A percentile compares a stretch with the other conserved stretches of the same genome.
Evolutionary conservation across 768 basidiomycete species (phyloP).

Genomic region (Psilocybe cyanescens): DNA sequence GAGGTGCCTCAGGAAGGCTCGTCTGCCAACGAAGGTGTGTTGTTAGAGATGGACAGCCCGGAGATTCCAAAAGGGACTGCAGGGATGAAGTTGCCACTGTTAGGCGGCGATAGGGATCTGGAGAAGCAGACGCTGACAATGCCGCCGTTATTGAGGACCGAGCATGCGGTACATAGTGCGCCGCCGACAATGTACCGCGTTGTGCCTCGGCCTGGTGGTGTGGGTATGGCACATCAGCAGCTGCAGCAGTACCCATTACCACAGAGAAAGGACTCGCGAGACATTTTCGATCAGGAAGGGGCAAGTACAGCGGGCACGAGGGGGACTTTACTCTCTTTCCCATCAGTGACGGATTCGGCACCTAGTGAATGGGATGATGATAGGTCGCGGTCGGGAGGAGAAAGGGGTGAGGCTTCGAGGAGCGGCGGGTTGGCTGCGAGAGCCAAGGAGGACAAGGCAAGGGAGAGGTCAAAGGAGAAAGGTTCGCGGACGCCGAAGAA

Average conservation of each 20-base stretch:
- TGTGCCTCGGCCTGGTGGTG: conserved; percentile 22
- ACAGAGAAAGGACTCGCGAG: conserved; percentile 37
- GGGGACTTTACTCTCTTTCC: conserved; percentile 49
- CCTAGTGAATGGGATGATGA: conserved; percentile 45
- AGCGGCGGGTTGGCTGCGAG: conserved; percentile 13
- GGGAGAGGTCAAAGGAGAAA: conserved; percentile 31
- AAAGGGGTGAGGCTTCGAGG: conserved; percentile 16
- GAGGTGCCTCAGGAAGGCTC: conserved; percentile 9
- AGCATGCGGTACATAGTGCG: conserved; percentile 46
- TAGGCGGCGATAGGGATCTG: neutral
- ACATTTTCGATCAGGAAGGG: conserved; percentile 35
- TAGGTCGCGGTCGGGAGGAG: conserved; percentile 22
- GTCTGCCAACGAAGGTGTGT: conserved; percentile 21
- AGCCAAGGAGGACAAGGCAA: conserved; percentile 43
- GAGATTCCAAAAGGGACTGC: conserved; percentile 14
- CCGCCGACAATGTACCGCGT: conserved; percentile 46
- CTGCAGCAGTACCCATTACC: conserved; percentile 12
- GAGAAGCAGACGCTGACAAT: conserved; percentile 33
- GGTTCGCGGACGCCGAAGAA: conserved; percentile 41
- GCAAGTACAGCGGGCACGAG: conserved; percentile 18
- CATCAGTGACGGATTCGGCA: conserved; percentile 55
- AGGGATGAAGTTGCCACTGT: neutral
- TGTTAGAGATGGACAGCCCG: conserved; percentile 33
- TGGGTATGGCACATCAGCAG: conserved; percentile 9
- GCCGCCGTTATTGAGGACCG: conserved; percentile 32